A percentile compares a stretch with the other conserved stretches of the same genome.
These are phyloP conservation scores for Lanmaoa pseudosensibilis DNA, from an alignment of 768 basidiomycete genomes.

Conservation along the genomic window DNA sequence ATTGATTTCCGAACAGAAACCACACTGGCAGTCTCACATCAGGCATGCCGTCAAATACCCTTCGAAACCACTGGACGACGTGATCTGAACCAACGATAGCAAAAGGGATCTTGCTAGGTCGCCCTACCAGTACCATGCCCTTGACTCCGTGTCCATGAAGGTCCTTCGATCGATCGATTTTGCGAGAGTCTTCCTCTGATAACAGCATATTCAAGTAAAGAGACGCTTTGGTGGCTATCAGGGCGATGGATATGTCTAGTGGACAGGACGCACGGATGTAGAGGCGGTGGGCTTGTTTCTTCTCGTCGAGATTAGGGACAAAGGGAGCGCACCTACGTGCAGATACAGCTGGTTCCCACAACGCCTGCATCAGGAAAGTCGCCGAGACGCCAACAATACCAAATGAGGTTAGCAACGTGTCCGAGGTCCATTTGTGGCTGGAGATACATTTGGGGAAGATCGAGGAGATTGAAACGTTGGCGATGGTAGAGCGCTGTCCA, in stretches of 20 bases:
- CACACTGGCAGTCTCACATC: too few species aligned
- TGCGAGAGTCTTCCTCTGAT: constrained; percentile 19
- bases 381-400: constrained; percentile 22
- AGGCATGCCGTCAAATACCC: too few species aligned
- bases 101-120: too few species aligned
- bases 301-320: too few species aligned
- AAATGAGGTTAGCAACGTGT: constrained; percentile 9
- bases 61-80: too few species aligned
- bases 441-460: constrained; percentile 16
- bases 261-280: constrained; percentile 12
- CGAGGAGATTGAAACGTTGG: constrained; percentile 34
- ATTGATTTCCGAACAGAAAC: too few species aligned
- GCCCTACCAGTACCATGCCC: too few species aligned
- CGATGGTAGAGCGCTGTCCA: constrained; percentile 47
- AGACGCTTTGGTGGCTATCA: neutral
- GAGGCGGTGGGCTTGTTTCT: constrained; percentile 12
- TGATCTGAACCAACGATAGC: too few species aligned
- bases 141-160: constrained; percentile 25
- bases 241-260: neutral
- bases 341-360: neutral
- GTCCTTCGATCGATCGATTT: too few species aligned
- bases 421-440: constrained; percentile 15
- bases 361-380: constrained; percentile 13
- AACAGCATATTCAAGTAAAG: constrained; percentile 18
- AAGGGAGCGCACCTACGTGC: constrained; percentile 2